Base-by-base conservation (phyloP, 208 protist species). In the Trypanosoma conorhini region DNA sequence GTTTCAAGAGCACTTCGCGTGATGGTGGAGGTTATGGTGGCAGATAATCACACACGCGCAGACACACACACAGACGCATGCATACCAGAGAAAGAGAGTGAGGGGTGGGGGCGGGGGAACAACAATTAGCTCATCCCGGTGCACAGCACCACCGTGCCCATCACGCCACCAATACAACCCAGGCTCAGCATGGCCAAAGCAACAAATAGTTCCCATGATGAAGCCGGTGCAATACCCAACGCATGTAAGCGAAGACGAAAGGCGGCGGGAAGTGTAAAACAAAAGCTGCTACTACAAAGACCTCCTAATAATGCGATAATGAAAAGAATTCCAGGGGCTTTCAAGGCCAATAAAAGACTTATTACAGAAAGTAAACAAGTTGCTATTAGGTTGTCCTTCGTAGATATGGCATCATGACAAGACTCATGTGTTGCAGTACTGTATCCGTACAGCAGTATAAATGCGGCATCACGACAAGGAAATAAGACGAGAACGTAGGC, bases 401-500 rank as follows among this genome's bases (percentile, higher is more conserved):
- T 59, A 1, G 76, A 70, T 55, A 88, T 87, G 28, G 57, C 63
- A 33, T 7, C 12, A 52, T 52, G 13, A 52, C 3, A 22, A 52
- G 3, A 52, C 9, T 52, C 48, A 26, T 62, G 28, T 0, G 65
- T 74, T 33, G 50, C 33, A 51, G 35, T 59, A 30, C 72, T 92
- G 67, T 83, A 89, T 9, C 86, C 86, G 65, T 82, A 87, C 28
- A 81, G 26, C 40, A 92, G 74, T 30, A 77, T 75, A 42, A 90
- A 82, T 12, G 89, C 64, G 1, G 82, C 83, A 59, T 92, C 87
- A 42, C 87, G 72, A 59, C 68, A 81, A 28, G 87, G 87, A 51
- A 92, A 81, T 40, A 92, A 67, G 28, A 92, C 77, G 31, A 92
- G 68, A 30, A 83, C 83, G 58, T 90, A 92, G 24, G 87, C 87